phyloP scores from a whole-genome alignment of 148 eudicot species.

The Rhododendron ovatum region DNA sequence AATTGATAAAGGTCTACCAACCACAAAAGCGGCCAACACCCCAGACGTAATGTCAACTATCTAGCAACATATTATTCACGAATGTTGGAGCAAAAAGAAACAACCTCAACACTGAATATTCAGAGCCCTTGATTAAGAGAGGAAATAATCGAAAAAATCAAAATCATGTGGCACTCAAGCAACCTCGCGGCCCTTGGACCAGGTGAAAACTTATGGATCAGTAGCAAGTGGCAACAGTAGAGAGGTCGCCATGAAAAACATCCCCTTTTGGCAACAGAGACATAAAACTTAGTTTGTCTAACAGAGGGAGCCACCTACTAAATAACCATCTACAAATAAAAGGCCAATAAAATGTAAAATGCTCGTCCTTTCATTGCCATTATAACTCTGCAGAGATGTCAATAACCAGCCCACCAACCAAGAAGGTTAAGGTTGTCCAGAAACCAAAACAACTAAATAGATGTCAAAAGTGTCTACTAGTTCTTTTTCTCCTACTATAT shows the following conservation, averaged over 20 bases:
- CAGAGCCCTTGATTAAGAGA: background rate
- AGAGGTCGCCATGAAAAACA: too few relatives aligned
- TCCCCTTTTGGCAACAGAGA: too few relatives aligned
- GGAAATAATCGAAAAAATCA: background rate
- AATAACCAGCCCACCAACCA: background rate
- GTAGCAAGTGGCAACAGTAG: background rate
- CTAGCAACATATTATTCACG: too few relatives aligned
- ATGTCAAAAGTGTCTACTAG: background rate
- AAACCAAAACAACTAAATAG: background rate
- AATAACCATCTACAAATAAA: too few relatives aligned
- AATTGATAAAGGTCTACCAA: background rate
- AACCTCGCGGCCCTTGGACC: background rate
- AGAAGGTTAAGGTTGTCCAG: background rate
- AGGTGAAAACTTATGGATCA: background rate
- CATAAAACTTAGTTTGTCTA: too few relatives aligned
- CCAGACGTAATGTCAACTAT: background rate
- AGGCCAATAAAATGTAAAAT: too few relatives aligned
- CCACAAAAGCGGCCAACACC: background rate
- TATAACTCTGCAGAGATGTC: background rate
- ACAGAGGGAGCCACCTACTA: too few relatives aligned
- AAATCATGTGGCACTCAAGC: background rate
- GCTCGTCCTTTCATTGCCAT: background rate
- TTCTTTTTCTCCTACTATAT: background rate
- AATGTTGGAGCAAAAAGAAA: background rate
- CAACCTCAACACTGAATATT: background rate